Conservation (phyloP, 768 basidiomycete genomes). For the Lactarius akahatsu region DNA sequence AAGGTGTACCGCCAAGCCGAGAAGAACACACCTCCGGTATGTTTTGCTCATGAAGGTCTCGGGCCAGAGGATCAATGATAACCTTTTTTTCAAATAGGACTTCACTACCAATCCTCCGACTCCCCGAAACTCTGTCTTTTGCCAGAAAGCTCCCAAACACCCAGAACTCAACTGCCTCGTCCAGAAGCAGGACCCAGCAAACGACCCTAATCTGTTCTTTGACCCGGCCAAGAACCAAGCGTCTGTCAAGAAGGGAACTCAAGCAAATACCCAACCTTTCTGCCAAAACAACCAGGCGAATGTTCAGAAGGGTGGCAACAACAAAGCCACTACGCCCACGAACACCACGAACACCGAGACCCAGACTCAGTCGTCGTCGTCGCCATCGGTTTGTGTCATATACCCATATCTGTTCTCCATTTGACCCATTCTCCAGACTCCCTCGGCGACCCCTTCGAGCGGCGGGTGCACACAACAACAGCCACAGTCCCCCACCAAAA, state of each 20-base stretch:
- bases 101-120: conserved; percentile 52
- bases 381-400: conserved; percentile 8
- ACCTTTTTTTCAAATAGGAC: conserved; percentile 38
- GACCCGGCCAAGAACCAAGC: conserved; percentile 34
- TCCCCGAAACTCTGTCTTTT: conserved; percentile 51
- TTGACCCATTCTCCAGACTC: neutral
- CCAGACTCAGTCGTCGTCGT: neutral
- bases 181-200: conserved; percentile 40
- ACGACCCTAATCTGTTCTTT: conserved; percentile 37
- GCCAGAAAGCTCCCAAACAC: conserved; percentile 40
- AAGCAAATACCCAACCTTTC: conserved; percentile 40
- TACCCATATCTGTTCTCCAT: conserved; percentile 6
- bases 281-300: neutral
- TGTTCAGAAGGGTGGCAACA: neutral
- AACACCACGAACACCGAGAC: too few species aligned
- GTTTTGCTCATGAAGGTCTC: neutral
- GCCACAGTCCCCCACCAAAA: neutral
- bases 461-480: neutral
- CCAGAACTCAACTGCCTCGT: conserved; percentile 39
- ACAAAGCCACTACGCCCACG: too few species aligned
- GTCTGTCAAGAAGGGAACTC: conserved; percentile 47
- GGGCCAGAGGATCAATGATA: neutral
- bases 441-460: too few species aligned
- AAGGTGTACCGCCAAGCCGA: conserved; percentile 53
- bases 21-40: conserved; percentile 60